phyloP scores from a whole-genome alignment of 2,329 filamentous ascomycete genomes.

The Allantophomopsis lycopodina region DNA sequence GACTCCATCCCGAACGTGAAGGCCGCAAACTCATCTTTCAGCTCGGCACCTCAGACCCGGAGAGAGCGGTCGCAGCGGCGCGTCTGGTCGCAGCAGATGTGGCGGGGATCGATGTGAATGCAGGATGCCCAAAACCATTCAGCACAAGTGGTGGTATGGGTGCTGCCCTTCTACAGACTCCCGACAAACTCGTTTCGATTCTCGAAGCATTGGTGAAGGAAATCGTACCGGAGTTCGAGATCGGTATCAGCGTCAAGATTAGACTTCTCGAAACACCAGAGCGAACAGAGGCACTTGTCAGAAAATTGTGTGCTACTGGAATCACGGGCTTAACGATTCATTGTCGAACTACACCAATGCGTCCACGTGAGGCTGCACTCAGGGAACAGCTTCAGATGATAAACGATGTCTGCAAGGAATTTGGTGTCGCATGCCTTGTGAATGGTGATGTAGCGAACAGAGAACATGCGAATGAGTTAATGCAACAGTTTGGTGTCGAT shows the following conservation, averaged over 20 bases:
- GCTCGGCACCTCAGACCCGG: constrained; percentile 75
- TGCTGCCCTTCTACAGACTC: constrained; percentile 73
- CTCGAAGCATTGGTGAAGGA: constrained; percentile 69
- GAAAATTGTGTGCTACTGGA: constrained; percentile 67
- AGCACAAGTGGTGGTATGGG: constrained; percentile 92
- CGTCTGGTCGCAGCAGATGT: constrained; percentile 77
- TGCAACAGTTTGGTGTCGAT: constrained; percentile 71
- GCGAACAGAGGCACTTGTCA: constrained; percentile 65
- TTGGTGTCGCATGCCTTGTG: constrained; percentile 85
- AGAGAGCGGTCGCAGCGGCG: constrained; percentile 72
- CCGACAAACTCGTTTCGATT: constrained; percentile 73
- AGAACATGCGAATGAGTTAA: constrained; percentile 57
- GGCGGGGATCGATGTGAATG: constrained; percentile 90
- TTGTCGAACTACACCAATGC: constrained; percentile 93
- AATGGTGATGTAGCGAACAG: constrained; percentile 80
- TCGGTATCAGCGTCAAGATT: constrained; percentile 96
- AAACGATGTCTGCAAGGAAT: constrained; percentile 62
- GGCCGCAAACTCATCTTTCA: constrained; percentile 72
- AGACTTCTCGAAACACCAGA: constrained; percentile 67
- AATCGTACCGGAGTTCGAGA: constrained; percentile 64
- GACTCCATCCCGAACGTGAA: constrained; percentile 68
- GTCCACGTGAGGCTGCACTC: constrained; percentile 77
- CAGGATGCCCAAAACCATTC: constrained; percentile 96
- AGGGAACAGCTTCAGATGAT: constrained; percentile 79
- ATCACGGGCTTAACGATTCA: constrained; percentile 90